Evolutionary conservation across 495 filamentous ascomycete genomes (phyloP).

Genomic region (Pyronema domesticum): DNA sequence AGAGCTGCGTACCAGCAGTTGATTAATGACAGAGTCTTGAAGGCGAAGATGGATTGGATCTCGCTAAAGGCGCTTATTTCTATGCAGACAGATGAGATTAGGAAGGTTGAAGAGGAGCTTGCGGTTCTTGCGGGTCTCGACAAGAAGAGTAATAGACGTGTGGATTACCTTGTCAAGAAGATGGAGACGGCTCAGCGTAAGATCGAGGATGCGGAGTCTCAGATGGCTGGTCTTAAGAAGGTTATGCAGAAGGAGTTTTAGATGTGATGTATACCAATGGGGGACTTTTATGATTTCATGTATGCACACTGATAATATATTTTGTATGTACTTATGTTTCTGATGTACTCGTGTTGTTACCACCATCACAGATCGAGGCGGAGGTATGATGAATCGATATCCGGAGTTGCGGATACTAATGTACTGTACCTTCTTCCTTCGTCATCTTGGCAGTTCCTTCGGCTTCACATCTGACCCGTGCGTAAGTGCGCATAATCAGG

Average conservation of each 20-base stretch:
- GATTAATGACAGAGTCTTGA: conserved; percentile 51
- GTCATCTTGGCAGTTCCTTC: too few relatives aligned
- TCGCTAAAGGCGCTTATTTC: conserved; percentile 48
- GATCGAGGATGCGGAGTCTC: conserved; percentile 53
- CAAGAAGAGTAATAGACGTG: conserved; percentile 44
- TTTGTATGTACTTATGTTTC: too few relatives aligned
- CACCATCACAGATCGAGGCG: too few relatives aligned
- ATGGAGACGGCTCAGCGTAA: conserved; percentile 53
- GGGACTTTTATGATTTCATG: too few relatives aligned
- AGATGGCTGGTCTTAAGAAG: conserved; percentile 56
- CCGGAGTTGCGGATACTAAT: too few relatives aligned
- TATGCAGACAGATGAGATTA: conserved; percentile 55
- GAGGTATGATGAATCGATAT: too few relatives aligned
- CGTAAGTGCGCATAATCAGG: too few relatives aligned
- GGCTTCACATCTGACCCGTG: too few relatives aligned
- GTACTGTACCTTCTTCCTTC: too few relatives aligned
- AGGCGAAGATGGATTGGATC: conserved; percentile 54
- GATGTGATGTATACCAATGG: neutral
- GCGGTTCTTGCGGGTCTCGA: conserved; percentile 43
- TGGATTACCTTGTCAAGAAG: conserved; percentile 57
- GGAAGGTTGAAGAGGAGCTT: conserved; percentile 66
- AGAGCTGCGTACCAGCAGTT: conserved; percentile 60
- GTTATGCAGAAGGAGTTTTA: conserved; percentile 7
- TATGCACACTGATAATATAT: too few relatives aligned
- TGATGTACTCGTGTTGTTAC: too few relatives aligned